Percentiles rank a stretch among this genome's conserved stretches.
phyloP scores from a whole-genome alignment of 2,329 filamentous ascomycete species.

The Fusarium vanettenii region DNA sequence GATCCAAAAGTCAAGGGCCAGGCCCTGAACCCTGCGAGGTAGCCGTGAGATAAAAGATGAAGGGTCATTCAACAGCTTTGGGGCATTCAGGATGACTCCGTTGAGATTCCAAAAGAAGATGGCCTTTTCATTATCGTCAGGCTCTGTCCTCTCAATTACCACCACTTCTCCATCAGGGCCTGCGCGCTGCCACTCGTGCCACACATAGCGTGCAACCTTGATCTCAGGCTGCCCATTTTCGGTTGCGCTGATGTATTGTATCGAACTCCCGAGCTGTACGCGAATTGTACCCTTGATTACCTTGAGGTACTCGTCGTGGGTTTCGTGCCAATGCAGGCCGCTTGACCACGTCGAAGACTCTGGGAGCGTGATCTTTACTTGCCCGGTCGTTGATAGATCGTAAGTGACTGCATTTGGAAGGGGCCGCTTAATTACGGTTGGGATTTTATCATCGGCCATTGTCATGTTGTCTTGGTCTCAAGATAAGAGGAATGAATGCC shows the following conservation, averaged over 20 bases:
- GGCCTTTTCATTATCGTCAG: constrained; percentile 57
- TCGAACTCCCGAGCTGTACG: constrained; percentile 33
- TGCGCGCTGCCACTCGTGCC: constrained; percentile 61
- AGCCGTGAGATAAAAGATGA: neutral
- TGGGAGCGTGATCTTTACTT: constrained; percentile 58
- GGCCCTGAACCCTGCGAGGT: constrained; percentile 20
- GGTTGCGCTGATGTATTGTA: constrained; percentile 32
- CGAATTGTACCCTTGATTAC: constrained; percentile 53
- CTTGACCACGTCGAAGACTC: constrained; percentile 58
- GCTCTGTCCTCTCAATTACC: constrained; percentile 60
- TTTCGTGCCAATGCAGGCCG: constrained; percentile 61
- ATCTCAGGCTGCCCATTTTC: constrained; percentile 44
- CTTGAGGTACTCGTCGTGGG: constrained; percentile 58
- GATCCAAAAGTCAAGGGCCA: constrained; percentile 44
- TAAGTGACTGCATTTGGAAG: constrained; percentile 39
- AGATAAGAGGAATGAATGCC: neutral
- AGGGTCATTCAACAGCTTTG: constrained; percentile 1
- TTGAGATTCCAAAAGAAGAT: constrained; percentile 64
- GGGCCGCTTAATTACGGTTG: constrained; percentile 5
- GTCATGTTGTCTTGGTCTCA: neutral
- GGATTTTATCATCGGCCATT: neutral
- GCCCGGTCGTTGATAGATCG: constrained; percentile 50
- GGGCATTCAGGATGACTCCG: constrained; percentile 49
- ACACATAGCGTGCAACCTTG: constrained; percentile 48
- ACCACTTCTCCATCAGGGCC: constrained; percentile 48